A percentile compares a stretch with the other conserved stretches of the same genome.
Evolutionary conservation across 352 stramenopile genomes (phyloP).

Genomic region (Phytopythium boreale): DNA sequence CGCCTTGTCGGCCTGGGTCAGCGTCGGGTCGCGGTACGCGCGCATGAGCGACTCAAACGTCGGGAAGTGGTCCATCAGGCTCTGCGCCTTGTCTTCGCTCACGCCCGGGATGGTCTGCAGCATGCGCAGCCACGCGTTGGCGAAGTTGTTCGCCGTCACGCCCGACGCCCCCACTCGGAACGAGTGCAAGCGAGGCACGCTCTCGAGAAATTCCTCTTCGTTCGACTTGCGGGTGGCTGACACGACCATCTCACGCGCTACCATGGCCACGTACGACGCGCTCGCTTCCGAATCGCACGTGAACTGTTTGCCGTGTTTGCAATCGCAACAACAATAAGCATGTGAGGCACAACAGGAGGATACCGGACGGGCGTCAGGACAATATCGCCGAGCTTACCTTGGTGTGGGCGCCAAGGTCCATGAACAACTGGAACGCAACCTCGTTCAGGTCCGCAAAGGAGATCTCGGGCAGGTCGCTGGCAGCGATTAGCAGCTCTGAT

Average conservation of each 20-base stretch:
- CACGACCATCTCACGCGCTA: slow-evolving; percentile 56
- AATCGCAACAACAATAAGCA: neutral
- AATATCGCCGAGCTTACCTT: slow-evolving; percentile 24
- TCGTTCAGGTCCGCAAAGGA: slow-evolving; percentile 61
- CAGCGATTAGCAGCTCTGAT: neutral
- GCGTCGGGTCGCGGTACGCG: slow-evolving; percentile 38
- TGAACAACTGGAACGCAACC: slow-evolving; percentile 62
- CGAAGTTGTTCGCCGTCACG: slow-evolving; percentile 39
- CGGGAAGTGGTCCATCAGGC: slow-evolving; percentile 56
- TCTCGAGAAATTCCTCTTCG: slow-evolving; percentile 57
- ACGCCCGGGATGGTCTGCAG: slow-evolving; percentile 72
- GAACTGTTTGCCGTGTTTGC: slow-evolving; percentile 20
- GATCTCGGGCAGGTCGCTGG: slow-evolving; percentile 9
- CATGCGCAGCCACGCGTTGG: slow-evolving; percentile 77
- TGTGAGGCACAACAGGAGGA: neutral
- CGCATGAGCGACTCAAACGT: slow-evolving; percentile 49
- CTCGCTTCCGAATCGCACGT: slow-evolving; percentile 52
- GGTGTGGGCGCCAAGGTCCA: slow-evolving; percentile 52
- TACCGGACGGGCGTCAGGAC: neutral
- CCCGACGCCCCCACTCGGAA: slow-evolving; percentile 48
- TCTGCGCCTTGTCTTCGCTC: slow-evolving; percentile 69
- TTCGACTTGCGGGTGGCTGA: slow-evolving; percentile 30
- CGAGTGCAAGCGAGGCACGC: slow-evolving; percentile 49
- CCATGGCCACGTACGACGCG: slow-evolving; percentile 45
- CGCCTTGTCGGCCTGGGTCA: slow-evolving; percentile 39